Evolutionary conservation across 495 filamentous ascomycete species (phyloP).

Genomic region (Hypoxylon crocopeplum): DNA sequence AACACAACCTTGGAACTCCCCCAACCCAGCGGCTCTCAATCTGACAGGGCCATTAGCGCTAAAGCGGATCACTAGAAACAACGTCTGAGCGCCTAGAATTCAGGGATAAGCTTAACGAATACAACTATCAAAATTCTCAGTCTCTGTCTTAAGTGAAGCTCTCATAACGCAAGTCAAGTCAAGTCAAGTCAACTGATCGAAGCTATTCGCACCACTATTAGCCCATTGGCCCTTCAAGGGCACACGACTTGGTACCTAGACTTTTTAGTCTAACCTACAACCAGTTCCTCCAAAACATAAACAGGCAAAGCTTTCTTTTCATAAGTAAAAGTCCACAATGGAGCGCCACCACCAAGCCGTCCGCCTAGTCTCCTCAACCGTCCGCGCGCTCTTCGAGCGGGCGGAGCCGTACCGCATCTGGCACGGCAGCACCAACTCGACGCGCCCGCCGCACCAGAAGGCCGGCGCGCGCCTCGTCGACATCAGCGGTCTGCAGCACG

Average conservation of each 20-base stretch:
- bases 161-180: background rate
- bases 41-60: background rate
- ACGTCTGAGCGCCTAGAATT: background rate
- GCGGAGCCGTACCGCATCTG: constrained; percentile 73
- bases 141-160: background rate
- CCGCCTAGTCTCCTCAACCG: constrained; percentile 51
- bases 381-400: constrained; percentile 63
- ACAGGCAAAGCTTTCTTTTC: no score
- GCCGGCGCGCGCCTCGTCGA: constrained; percentile 44
- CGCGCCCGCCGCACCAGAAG: constrained; percentile 55
- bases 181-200: no score
- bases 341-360: constrained; percentile 56
- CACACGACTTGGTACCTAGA: no score
- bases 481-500: constrained; percentile 47
- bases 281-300: no score
- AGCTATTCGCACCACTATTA: no score
- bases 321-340: no score
- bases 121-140: background rate
- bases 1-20: no score
- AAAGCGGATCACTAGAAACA: background rate
- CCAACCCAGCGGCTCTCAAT: constrained; percentile 1
- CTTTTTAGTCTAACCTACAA: no score
- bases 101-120: background rate
- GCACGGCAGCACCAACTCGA: constrained; percentile 81
- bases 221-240: background rate